Conservation (phyloP, 202 grass and related monocot genomes). For the Carex arenaria region DNA sequence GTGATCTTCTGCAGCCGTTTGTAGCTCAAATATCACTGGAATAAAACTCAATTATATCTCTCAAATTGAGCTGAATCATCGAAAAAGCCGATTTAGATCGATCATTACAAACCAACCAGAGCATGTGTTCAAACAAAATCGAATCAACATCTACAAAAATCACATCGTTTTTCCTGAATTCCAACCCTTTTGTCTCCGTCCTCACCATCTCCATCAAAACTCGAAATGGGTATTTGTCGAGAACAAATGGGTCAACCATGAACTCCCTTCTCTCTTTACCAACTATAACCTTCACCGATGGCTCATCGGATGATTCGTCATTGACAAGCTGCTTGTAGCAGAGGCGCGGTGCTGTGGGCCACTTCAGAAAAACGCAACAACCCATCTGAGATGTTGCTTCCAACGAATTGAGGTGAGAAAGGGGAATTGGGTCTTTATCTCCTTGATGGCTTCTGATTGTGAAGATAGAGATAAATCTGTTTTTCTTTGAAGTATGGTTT, state of each 20-base stretch:
- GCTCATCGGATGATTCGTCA: background rate
- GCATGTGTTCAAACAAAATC: constrained; percentile 97
- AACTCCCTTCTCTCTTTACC: constrained; percentile 92
- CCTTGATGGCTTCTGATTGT: background rate
- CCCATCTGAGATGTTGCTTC: constrained; percentile 26
- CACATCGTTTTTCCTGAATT: constrained; percentile 17
- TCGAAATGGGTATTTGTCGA: constrained; percentile 83
- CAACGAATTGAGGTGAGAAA: background rate
- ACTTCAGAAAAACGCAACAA: constrained; percentile 78
- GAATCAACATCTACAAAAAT: constrained; percentile 92
- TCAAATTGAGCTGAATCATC: constrained; percentile 69
- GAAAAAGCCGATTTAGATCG: constrained; percentile 38
- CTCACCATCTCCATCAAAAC: constrained; percentile 58
- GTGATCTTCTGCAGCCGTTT: no score
- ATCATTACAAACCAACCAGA: constrained; percentile 74
- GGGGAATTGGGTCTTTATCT: constrained; percentile 8
- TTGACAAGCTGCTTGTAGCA: constrained; percentile 56
- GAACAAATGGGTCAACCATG: constrained; percentile 66
- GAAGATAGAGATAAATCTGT: background rate
- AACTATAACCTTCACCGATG: constrained; percentile 62
- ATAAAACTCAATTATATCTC: constrained; percentile 98
- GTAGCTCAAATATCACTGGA: constrained; percentile 65
- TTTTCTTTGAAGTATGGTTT: background rate
- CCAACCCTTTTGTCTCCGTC: constrained; percentile 29
- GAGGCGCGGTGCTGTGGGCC: constrained; percentile 42